phyloP scores from a whole-genome alignment of 1,284 basidiomycete genomes.

The Fomes fomentarius region DNA sequence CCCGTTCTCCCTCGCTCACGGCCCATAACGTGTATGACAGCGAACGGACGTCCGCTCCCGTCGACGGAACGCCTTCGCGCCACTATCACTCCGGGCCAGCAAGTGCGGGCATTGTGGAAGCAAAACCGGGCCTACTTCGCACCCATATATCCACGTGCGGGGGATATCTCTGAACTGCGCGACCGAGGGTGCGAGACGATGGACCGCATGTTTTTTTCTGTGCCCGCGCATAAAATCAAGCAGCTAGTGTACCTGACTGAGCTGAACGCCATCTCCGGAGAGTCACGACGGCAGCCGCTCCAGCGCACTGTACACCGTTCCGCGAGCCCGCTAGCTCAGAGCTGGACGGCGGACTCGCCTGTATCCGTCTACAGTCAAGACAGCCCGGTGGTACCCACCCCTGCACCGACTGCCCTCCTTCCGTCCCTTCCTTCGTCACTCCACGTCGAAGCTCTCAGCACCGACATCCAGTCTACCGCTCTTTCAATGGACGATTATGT shows the following conservation, averaged over 20 bases:
- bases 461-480: not conserved
- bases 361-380: constrained; percentile 9
- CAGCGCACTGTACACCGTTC: not conserved
- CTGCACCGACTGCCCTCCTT: not conserved
- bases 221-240: constrained; percentile 65
- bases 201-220: constrained; percentile 59
- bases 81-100: not conserved
- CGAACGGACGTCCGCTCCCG: constrained; percentile 2
- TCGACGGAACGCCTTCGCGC: not conserved
- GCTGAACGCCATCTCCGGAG: constrained; percentile 38
- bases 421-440: not conserved
- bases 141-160: constrained; percentile 65
- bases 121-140: constrained; percentile 27
- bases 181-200: constrained; percentile 57
- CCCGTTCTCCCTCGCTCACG: constrained; percentile 14
- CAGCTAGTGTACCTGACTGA: constrained; percentile 66
- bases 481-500: too few relatives aligned
- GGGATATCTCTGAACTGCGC: constrained; percentile 58
- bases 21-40: not conserved
- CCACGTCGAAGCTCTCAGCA: too few relatives aligned
- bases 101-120: not conserved
- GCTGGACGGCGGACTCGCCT: constrained; percentile 7
- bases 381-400: not conserved
- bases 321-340: constrained; percentile 1
- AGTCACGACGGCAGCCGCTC: not conserved